A percentile compares a stretch with the other conserved stretches of the same genome.
Conservation (phyloP, 2,329 filamentous ascomycete genomes). For the Paecilomyces sp. region DNA sequence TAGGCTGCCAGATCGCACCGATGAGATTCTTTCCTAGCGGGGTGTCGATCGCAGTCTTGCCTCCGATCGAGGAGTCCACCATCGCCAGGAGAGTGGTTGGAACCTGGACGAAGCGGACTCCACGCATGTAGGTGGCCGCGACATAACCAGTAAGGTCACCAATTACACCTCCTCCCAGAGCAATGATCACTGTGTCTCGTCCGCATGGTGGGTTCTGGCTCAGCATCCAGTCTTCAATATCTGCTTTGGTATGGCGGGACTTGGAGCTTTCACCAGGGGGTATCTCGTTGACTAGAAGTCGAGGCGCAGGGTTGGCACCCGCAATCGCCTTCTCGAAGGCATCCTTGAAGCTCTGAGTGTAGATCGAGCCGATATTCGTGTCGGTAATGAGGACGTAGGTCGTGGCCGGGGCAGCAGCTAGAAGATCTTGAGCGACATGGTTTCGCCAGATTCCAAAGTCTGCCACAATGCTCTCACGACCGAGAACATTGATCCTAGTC, state of each 20-base stretch:
- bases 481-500: constrained; percentile 70
- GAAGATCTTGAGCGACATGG: constrained; percentile 73
- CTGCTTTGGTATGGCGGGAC: constrained; percentile 83
- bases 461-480: constrained; percentile 82
- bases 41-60: constrained; percentile 96
- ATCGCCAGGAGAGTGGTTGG: constrained; percentile 91
- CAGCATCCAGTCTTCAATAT: constrained; percentile 97
- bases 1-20: constrained; percentile 93
- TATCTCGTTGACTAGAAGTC: constrained; percentile 78
- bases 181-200: constrained; percentile 88
- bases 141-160: constrained; percentile 98
- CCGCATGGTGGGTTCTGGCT: constrained; percentile 75
- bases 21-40: constrained; percentile 94
- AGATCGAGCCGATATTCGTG: constrained; percentile 76
- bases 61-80: constrained; percentile 97
- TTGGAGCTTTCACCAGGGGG: constrained; percentile 92
- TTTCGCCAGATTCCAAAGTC: constrained; percentile 84
- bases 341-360: constrained; percentile 68
- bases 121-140: constrained; percentile 96
- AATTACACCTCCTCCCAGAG: constrained; percentile 91
- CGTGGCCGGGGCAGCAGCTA: constrained; percentile 69
- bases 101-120: constrained; percentile 91
- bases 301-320: constrained; percentile 44
- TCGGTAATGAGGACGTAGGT: constrained; percentile 97
- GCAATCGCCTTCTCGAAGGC: constrained; percentile 51